Conservation (phyloP, 2,329 filamentous ascomycete genomes). For the Daldinia eschscholtzii region DNA sequence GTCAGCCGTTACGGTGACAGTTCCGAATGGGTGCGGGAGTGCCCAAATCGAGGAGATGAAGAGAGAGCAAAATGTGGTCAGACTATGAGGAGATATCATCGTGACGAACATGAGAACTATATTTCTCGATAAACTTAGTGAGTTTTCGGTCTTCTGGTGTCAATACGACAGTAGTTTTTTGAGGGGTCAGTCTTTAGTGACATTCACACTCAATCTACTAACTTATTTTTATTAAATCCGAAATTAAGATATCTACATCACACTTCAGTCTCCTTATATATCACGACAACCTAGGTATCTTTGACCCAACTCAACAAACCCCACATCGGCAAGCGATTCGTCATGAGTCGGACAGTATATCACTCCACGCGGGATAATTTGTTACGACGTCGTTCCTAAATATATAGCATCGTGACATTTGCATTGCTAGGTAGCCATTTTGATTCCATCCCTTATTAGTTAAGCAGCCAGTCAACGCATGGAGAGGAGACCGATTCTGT, state of each 20-base stretch:
- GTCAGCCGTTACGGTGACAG: neutral
- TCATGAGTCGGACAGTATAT: slow-evolving; percentile 9
- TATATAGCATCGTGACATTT: neutral
- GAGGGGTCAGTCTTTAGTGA: too few relatives aligned
- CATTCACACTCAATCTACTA: neutral
- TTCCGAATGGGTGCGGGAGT: slow-evolving; percentile 12
- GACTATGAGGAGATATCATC: slow-evolving; percentile 5
- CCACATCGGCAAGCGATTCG: neutral
- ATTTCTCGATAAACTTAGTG: neutral
- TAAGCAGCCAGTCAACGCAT: neutral
- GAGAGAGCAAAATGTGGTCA: slow-evolving; percentile 4
- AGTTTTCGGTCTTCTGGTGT: neutral
- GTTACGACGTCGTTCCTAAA: neutral
- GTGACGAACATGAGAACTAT: neutral
- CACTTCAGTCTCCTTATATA: slow-evolving; percentile 20
- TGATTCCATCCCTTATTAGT: neutral
- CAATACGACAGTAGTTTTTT: neutral
- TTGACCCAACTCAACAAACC: neutral
- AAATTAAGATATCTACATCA: neutral
- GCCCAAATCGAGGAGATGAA: slow-evolving; percentile 9
- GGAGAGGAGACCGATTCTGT: slow-evolving; percentile 2
- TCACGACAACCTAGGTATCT: neutral
- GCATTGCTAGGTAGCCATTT: slow-evolving; percentile 5
- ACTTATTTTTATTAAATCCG: neutral
- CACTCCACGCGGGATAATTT: neutral